Base-by-base conservation (phyloP, 345 rosid genomes). In the Lumnitzera racemosa region DNA sequence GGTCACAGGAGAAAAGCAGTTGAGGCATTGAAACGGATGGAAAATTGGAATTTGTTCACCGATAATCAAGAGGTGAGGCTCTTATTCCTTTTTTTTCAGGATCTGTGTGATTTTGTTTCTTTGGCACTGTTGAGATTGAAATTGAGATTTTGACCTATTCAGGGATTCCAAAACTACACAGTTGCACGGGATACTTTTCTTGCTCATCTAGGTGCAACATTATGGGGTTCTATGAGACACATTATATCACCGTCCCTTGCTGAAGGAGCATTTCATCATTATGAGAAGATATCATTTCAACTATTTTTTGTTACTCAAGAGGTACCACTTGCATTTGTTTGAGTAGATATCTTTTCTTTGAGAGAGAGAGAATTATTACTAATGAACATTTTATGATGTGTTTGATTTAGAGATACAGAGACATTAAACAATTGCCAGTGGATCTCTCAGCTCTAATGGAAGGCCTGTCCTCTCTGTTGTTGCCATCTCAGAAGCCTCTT, bases 111-210 rank as follows among this genome's bases (percentile, higher is more conserved):
- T 17, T 20, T 25, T 48, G 53, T 24, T 46, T 59, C 25, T 57
- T 56, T 41, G 41, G 8, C 12, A 41, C 24, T 11, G 25, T 31
- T 41, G 25, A 57, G 48, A 31, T 57, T 12, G 2, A 41, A 36
- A 57, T 10, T 54, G 15, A 15, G 46, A 2, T 64, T 29, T 69
- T 68, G n/a, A 63, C 55, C 71, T 61, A 60, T 73, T 63, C 78
- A 84, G 99, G 96, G 86, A 65, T 88, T 80, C 66, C 90, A 86
- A 67, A 95, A 81, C 57, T 94, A 90, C 80, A 90, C 99, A 7
- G 92, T 95, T 82, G 99, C 97, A 62, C 92, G 92, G 29, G 99
- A 95, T 83, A 74, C 89, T 50, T 88, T 95, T 80, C 95, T 95
- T 58, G 86, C 99, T 48, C 97, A 95, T 75, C 76, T 95, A 75